Base-by-base conservation (phyloP, 805 yeast species). In the Nakazawaea populi region DNA sequence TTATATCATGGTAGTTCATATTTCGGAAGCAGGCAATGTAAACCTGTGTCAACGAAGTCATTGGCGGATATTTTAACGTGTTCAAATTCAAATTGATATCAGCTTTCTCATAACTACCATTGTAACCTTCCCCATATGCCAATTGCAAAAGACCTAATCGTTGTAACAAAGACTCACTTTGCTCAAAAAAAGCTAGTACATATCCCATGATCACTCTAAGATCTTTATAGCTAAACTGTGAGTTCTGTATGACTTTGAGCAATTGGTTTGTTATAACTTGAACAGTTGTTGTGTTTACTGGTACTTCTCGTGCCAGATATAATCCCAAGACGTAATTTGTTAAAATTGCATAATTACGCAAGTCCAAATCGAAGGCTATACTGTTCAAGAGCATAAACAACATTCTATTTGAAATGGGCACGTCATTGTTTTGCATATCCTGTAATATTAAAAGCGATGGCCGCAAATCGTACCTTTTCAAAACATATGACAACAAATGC, bases 151-250 rank as follows among this genome's bases (percentile, higher is more conserved):
- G 6, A 24, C 52, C 52, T 29, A 49, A 38, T 28, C 29, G 5
- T 7, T n/a, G 12, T 35, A 49, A 44, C 14, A 44, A 34, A 5
- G 44, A 41, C 28, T 44, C 45, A 32, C 48, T 34, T 28, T 49
- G 18, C 10, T 24, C 14, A 41, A 32, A 49, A 24, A 49, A 49
- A 4, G 45, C 6, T 8, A 44, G 4, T 8, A 35, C 34, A 28
- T 49, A 49, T 2, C 52, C 52, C 9, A 49, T 32, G n/a, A 49
- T 49, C 5, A 49, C 52, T 37, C 40, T 49, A 6, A 49, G 24
- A 39, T 49, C 52, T 2, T 30, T 31, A n/a, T 44, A 11, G 27
- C 41, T 44, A 41, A 31, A 49, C 14, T 38, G 11, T 2, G 48
- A 39, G 12, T 18, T 44, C 28, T 49, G 52, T 8, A 49, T 27